Evolutionary conservation across 805 yeast genomes (phyloP), one percentile per base, ranked within the genome.

Genomic region (Kuraishia molischiana): DNA sequence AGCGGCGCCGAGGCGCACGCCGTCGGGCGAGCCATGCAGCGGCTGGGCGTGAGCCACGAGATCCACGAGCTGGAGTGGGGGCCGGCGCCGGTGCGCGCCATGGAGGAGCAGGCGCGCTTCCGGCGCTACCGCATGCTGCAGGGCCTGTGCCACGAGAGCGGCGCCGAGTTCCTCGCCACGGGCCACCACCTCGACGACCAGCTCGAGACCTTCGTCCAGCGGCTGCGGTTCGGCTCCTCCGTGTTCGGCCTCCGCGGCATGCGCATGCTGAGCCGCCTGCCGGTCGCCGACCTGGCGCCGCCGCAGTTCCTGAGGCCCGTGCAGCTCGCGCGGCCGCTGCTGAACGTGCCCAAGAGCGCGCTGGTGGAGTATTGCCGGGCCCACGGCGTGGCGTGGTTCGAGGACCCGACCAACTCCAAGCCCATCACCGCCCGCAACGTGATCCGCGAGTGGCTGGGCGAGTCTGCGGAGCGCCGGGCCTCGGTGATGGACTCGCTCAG

Each of bases 101-200:
- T 77, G 44, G 94, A 83, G 52, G 70, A 64, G 44, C 61, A 64
- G 8, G 90, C 94, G 0, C 57, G 95, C 22, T 40, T 46, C 2
- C 63, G 64, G 35, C 54, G 95, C 29, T 75, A 77, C 41, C 43
- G 58, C 22, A 59, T 59, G 3, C 53, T 85, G 13, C 48, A 54
- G 4, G 35, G 53, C 0, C 56, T 63, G 0, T 77, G 86, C 47
- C 36, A 49, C 0, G 38, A 51, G 1, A 38, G 55, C 2, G 52
- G 48, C 0, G 57, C 69, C 3, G 28, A 51, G 1, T 46, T 63
- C n/a, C 40, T 84, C 4, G 52, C 77, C 18, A 58, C 77, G 30
- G 95, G 82, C 1, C 95, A 85, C 47, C 84, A 77, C 45, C 48
- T 62, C 34, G 76, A 84, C 48, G 95, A 85, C 52, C 86, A 81